These are phyloP conservation scores for Tylopilus felleus DNA, from an alignment of 768 basidiomycete genomes.

Conservation along the genomic window DNA sequence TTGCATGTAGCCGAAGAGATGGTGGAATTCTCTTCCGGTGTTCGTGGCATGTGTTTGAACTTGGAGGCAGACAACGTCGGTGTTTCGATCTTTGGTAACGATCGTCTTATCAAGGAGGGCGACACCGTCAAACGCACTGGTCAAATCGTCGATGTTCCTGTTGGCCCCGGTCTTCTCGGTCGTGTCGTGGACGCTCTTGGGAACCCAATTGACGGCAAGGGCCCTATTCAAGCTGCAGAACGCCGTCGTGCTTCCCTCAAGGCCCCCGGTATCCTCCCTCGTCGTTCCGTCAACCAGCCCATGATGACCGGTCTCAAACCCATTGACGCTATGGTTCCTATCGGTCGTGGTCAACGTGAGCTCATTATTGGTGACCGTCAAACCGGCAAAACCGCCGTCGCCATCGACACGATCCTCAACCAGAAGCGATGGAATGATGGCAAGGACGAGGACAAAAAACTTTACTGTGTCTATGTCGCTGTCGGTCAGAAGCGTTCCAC, in stretches of 20 bases:
- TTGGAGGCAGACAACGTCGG: slow-evolving; percentile 99
- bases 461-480: slow-evolving; percentile 99
- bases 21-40: slow-evolving; percentile 99
- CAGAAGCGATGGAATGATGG: slow-evolving; percentile 99
- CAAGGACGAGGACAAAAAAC: slow-evolving; percentile 93
- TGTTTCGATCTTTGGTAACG: slow-evolving; percentile 99
- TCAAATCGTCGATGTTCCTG: slow-evolving; percentile 99
- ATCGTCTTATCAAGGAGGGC: slow-evolving; percentile 99
- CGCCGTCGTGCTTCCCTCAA: slow-evolving; percentile 97
- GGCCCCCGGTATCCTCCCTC: slow-evolving; percentile 98
- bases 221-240: slow-evolving; percentile 89
- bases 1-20: slow-evolving; percentile 87
- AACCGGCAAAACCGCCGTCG: slow-evolving; percentile 99
- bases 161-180: slow-evolving; percentile 94
- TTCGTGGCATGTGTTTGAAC: slow-evolving; percentile 99
- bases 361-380: slow-evolving; percentile 99
- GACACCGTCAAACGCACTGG: slow-evolving; percentile 99
- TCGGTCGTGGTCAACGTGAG: slow-evolving; percentile 99
- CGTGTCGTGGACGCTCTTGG: slow-evolving; percentile 99
- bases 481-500: slow-evolving; percentile 99
- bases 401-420: slow-evolving; percentile 99
- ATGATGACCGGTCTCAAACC: slow-evolving; percentile 99
- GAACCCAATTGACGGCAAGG: slow-evolving; percentile 99
- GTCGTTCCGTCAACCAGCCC: slow-evolving; percentile 99
- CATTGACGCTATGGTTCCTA: slow-evolving; percentile 99